These are phyloP conservation scores for Schizosaccharomyces japonicus DNA, from an alignment of 805 yeast genomes.

Conservation along the genomic window DNA sequence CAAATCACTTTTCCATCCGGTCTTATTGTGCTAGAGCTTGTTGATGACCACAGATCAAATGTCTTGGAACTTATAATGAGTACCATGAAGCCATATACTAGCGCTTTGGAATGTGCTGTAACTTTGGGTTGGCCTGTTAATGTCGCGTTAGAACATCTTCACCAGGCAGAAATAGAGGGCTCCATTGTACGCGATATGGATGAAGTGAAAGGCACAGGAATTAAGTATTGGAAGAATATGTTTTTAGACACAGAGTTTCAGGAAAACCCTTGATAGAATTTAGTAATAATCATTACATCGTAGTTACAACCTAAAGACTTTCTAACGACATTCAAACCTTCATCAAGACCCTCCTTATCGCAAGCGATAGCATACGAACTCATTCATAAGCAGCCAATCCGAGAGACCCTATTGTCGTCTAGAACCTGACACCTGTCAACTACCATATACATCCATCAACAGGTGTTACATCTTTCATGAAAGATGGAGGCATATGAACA, in stretches of 20 bases:
- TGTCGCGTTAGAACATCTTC: background rate
- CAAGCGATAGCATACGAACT: too few relatives aligned
- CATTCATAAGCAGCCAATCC: too few relatives aligned
- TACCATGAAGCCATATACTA: background rate
- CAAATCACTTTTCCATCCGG: background rate
- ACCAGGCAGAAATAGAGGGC: background rate
- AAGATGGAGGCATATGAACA: conserved; percentile 3
- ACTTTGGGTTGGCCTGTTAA: background rate
- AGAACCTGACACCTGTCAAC: background rate
- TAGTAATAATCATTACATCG: too few relatives aligned
- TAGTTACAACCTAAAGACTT: too few relatives aligned
- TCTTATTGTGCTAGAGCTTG: background rate
- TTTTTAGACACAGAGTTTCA: too few relatives aligned
- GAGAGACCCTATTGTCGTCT: too few relatives aligned
- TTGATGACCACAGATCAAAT: background rate
- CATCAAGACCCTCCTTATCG: background rate
- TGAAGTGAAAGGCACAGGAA: background rate
- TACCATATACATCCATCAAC: background rate
- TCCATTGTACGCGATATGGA: background rate
- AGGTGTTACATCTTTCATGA: background rate
- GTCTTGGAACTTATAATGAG: background rate
- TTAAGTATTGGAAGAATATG: background rate
- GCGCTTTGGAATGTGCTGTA: background rate
- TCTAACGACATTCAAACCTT: background rate
- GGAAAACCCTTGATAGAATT: too few relatives aligned